These are phyloP conservation scores for Lobulomyces angularis DNA, from an alignment of 192 early-diverging fungal species.

Conservation along the genomic window DNA sequence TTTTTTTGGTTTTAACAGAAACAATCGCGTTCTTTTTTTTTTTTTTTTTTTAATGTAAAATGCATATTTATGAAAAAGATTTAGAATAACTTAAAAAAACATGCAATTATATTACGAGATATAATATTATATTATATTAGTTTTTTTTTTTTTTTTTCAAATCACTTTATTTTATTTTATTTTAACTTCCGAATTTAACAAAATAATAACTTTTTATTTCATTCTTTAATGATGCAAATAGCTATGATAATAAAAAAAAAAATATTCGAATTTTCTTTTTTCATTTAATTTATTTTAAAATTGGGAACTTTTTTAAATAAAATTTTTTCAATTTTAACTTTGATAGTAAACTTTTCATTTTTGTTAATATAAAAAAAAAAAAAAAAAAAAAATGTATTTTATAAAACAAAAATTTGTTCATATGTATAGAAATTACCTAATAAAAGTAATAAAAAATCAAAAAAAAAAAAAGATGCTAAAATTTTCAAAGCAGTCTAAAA, in stretches of 20 bases:
- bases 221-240: no score
- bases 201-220: no score
- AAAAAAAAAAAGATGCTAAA: background rate
- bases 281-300: no score
- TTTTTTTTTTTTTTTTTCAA: background rate
- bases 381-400: no score
- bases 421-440: slow-evolving; percentile 7
- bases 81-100: no score
- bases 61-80: background rate
- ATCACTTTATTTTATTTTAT: background rate
- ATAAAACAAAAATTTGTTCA: slow-evolving; percentile 12
- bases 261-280: no score
- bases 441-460: no score
- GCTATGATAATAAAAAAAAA: no score
- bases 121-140: background rate
- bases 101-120: background rate
- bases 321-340: background rate
- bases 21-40: slow-evolving; percentile 1
- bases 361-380: no score
- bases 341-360: slow-evolving; percentile 7
- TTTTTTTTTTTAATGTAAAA: background rate
- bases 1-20: no score
- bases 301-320: background rate
- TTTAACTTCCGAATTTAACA: slow-evolving; percentile 10
- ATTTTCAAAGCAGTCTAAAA: no score